Evolutionary conservation across 2,329 filamentous ascomycete genomes (phyloP).

Genomic region (Colletotrichum tabaci): DNA sequence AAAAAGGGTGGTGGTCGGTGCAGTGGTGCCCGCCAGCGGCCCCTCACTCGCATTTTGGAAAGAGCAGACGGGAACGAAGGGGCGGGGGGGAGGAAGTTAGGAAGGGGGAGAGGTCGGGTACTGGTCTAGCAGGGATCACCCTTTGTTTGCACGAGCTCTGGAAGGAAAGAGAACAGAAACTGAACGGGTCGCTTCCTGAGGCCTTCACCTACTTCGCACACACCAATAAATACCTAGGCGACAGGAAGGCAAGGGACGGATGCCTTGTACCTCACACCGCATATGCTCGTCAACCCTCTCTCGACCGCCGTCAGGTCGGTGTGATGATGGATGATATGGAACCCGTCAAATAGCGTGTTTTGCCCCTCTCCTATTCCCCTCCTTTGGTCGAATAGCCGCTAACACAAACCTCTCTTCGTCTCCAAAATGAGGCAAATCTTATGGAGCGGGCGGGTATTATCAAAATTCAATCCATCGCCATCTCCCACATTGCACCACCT

Average conservation of each 20-base stretch:
- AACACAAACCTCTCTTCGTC: slow-evolving; percentile 19
- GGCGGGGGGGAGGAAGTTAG: too few relatives aligned
- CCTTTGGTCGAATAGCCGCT: slow-evolving; percentile 29
- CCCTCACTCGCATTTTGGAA: slow-evolving; percentile 25
- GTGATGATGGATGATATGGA: slow-evolving; percentile 40
- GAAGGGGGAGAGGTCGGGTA: slow-evolving; percentile 22
- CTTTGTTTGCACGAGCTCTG: slow-evolving; percentile 29
- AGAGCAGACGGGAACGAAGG: slow-evolving; percentile 14
- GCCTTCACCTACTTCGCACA: neutral
- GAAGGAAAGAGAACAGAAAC: slow-evolving; percentile 3
- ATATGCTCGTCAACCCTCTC: slow-evolving; percentile 2
- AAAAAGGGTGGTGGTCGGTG: slow-evolving; percentile 36
- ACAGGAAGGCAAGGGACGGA: slow-evolving; percentile 1
- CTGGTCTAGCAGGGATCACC: slow-evolving; percentile 25
- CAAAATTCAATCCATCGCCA: slow-evolving; percentile 18
- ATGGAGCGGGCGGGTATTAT: slow-evolving; percentile 32
- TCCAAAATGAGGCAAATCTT: slow-evolving; percentile 39
- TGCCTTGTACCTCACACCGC: slow-evolving; percentile 25
- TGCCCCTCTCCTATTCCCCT: slow-evolving; percentile 22
- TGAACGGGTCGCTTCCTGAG: neutral
- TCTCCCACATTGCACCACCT: slow-evolving; percentile 10
- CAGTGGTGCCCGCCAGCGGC: slow-evolving; percentile 25
- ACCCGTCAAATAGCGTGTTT: slow-evolving; percentile 38
- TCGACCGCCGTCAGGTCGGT: slow-evolving; percentile 18
- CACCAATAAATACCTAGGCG: neutral